phyloP scores from a whole-genome alignment of 345 rosid species.

The Eutrema yunnanense region DNA sequence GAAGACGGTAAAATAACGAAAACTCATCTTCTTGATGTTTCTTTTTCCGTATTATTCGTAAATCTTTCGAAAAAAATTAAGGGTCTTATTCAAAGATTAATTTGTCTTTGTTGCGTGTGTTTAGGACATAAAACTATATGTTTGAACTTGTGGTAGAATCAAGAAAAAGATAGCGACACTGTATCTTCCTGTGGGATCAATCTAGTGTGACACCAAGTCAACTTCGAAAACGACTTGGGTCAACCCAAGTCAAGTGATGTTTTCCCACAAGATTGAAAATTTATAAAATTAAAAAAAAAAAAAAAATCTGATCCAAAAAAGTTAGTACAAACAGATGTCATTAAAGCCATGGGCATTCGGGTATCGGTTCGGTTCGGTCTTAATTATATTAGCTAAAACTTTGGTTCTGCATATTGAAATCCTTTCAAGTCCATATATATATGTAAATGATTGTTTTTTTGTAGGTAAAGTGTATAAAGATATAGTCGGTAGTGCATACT shows the following conservation, averaged over 20 bases:
- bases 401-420: neutral
- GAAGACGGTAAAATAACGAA: conserved; percentile 54
- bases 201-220: conserved; percentile 16
- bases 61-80: neutral
- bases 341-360: too few relatives aligned
- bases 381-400: neutral
- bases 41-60: neutral
- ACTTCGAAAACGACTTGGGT: conserved; percentile 23
- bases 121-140: conserved; percentile 9
- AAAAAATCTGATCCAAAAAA: too few relatives aligned
- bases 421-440: neutral
- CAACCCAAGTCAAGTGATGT: conserved; percentile 21
- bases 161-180: conserved; percentile 13
- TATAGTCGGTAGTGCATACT: conserved; percentile 80
- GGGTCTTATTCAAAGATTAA: neutral
- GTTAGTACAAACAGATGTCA: too few relatives aligned
- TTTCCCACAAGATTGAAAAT: neutral
- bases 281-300: too few relatives aligned
- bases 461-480: conserved; percentile 64
- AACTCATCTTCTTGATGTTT: neutral
- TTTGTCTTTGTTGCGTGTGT: conserved; percentile 6
- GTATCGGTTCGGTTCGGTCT: too few relatives aligned
- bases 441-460: neutral
- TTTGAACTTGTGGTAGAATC: neutral
- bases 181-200: conserved; percentile 18